Evolutionary conservation across 2,329 filamentous ascomycete species (phyloP).

Genomic region (Fusarium keratoplasticum): DNA sequence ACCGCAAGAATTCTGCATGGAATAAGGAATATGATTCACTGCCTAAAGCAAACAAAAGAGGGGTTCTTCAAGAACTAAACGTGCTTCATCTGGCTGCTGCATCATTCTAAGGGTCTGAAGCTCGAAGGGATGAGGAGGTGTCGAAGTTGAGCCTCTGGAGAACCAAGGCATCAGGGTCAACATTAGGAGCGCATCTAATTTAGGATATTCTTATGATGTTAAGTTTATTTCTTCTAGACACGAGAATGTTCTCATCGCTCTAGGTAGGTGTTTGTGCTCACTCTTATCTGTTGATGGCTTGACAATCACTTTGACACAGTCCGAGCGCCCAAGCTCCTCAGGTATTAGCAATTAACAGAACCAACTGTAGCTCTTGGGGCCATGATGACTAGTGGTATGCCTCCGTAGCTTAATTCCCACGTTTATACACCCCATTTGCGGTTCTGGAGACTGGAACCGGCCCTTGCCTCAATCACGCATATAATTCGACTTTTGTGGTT

Average conservation of each 20-base stretch:
- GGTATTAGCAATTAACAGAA: background rate
- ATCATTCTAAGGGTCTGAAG: background rate
- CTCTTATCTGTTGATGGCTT: background rate
- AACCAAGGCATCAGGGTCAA: background rate
- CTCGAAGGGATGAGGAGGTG: background rate
- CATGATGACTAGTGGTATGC: background rate
- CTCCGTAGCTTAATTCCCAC: background rate
- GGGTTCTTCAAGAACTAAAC: background rate
- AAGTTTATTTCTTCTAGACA: background rate
- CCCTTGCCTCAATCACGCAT: background rate
- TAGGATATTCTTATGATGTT: background rate
- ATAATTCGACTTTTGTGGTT: background rate
- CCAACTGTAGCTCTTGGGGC: background rate
- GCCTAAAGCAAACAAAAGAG: background rate
- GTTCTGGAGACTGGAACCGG: background rate
- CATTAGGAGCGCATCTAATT: background rate
- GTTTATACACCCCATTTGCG: background rate
- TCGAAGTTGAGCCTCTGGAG: rapidly evolving
- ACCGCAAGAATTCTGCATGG: too few relatives aligned
- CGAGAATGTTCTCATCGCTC: background rate
- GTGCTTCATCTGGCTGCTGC: background rate
- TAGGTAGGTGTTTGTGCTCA: background rate
- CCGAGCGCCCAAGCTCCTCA: background rate
- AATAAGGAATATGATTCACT: background rate
- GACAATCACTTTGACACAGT: background rate